Conservation (phyloP, 768 basidiomycete species). For the Phlebiopsis gigantea region DNA sequence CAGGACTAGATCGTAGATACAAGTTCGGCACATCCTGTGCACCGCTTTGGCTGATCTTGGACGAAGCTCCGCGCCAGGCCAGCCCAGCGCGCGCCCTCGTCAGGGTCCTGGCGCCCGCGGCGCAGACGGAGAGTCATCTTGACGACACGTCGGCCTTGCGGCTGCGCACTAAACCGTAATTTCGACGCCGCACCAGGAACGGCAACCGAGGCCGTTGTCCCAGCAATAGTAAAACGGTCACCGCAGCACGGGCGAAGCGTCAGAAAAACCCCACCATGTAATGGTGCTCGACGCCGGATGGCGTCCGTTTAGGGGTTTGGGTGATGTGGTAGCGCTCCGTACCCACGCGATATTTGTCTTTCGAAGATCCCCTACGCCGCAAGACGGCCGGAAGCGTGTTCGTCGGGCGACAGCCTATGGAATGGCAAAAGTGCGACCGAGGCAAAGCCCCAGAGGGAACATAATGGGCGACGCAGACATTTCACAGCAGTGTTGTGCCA, state of each 20-base stretch:
- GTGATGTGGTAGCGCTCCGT: not conserved
- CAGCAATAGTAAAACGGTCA: not conserved
- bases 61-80: not conserved
- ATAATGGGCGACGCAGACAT: no score
- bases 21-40: no score
- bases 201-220: not conserved
- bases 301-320: not conserved
- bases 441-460: not conserved
- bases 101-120: not conserved
- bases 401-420: not conserved
- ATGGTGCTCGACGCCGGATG: not conserved
- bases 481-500: no score
- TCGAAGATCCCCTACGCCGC: not conserved
- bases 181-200: not conserved
- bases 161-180: not conserved
- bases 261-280: no score
- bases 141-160: not conserved
- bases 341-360: not conserved
- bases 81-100: no score
- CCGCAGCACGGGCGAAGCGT: no score
- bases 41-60: not conserved
- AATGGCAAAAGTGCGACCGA: not conserved
- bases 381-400: not conserved
- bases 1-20: no score
- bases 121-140: not conserved